Conservation (phyloP, 805 yeast species). For the Sungouiella blattae region DNA sequence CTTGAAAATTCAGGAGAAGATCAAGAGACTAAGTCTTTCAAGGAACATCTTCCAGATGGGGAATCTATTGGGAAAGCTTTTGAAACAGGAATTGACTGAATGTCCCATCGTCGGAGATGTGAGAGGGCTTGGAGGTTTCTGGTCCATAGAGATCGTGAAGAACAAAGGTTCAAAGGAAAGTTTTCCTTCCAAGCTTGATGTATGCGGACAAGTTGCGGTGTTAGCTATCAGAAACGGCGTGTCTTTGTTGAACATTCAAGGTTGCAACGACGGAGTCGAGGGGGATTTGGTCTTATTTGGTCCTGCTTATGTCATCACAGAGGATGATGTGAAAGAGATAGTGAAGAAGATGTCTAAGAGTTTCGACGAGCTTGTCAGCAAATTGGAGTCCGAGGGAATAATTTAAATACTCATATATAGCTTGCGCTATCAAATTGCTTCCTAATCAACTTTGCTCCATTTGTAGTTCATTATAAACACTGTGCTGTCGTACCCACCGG, state of each 20-base stretch:
- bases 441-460: too few species aligned
- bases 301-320: background rate
- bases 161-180: background rate
- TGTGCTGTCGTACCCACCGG: too few species aligned
- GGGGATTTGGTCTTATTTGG: background rate
- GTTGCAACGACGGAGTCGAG: background rate
- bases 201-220: background rate
- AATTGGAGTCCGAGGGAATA: background rate
- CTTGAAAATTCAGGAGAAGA: conserved; percentile 23
- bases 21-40: conserved; percentile 31
- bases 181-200: background rate
- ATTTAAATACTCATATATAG: too few species aligned
- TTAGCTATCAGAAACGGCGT: background rate
- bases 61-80: conserved; percentile 35
- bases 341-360: background rate
- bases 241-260: background rate
- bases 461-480: too few species aligned
- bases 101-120: background rate
- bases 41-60: conserved; percentile 42
- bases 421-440: too few species aligned
- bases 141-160: background rate
- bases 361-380: background rate
- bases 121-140: background rate
- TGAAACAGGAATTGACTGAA: conserved; percentile 14
- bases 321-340: background rate